Conservation (phyloP, 345 rosid genomes). For the Corymbia maculata region DNA sequence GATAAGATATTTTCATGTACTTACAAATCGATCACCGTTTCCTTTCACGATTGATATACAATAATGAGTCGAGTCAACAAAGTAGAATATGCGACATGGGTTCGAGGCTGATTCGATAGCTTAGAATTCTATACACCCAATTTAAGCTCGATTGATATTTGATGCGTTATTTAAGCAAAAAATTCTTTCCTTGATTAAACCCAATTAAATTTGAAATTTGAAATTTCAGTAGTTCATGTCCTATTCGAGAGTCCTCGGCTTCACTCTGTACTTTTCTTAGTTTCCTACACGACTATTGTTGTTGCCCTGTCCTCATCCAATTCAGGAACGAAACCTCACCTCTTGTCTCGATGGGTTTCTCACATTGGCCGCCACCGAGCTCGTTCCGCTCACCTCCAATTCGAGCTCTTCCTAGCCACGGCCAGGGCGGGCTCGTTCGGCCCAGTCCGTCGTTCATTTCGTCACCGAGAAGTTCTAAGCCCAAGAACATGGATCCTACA, state of each 20-base stretch:
- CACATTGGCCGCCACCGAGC: background rate
- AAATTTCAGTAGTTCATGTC: accelerated
- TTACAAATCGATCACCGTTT: too few relatives aligned
- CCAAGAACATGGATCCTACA: background rate
- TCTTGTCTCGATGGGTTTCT: background rate
- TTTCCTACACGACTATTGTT: background rate
- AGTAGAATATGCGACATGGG: background rate
- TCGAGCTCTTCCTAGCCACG: background rate
- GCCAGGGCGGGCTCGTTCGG: background rate
- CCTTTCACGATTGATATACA: too few relatives aligned
- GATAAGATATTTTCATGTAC: too few relatives aligned
- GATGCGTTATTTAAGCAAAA: background rate
- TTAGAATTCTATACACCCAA: too few relatives aligned
- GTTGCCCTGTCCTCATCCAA: background rate
- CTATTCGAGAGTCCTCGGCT: background rate
- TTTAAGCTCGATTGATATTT: background rate
- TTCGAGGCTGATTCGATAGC: background rate
- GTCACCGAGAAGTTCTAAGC: background rate
- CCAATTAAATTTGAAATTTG: background rate
- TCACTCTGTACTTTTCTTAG: background rate
- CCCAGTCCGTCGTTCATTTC: background rate
- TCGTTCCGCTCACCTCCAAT: background rate
- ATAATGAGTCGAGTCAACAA: background rate
- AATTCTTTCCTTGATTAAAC: background rate
- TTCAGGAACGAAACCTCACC: background rate